phyloP scores from a whole-genome alignment of 2,329 filamentous ascomycete species.

The Phialemonium atrogriseum region DNA sequence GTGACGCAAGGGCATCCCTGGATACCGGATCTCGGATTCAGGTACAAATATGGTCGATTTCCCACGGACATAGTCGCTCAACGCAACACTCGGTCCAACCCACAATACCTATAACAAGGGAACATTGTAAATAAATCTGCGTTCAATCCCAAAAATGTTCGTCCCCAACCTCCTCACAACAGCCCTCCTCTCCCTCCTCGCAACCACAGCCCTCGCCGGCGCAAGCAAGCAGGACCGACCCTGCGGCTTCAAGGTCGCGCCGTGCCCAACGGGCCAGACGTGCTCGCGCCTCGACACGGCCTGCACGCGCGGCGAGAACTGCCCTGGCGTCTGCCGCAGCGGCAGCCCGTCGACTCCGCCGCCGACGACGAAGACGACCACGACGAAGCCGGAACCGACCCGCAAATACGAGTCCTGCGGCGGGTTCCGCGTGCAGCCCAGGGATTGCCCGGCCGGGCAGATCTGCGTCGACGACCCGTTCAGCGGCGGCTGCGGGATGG shows the following conservation, averaged over 20 bases:
- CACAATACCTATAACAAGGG: background rate
- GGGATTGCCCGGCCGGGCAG: slow-evolving; percentile 10
- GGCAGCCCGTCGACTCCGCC: slow-evolving; percentile 4
- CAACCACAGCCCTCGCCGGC: background rate
- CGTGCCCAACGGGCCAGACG: slow-evolving; percentile 8
- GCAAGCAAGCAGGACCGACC: slow-evolving; percentile 4
- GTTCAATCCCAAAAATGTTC: background rate
- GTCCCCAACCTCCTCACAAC: slow-evolving; percentile 1
- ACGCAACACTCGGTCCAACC: background rate
- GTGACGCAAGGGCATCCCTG: background rate
- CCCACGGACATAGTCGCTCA: background rate
- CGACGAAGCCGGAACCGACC: slow-evolving; percentile 1
- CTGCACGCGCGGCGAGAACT: slow-evolving; percentile 13
- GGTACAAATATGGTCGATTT: background rate
- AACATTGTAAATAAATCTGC: no score
- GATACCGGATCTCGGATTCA: background rate
- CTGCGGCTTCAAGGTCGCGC: slow-evolving; percentile 15
- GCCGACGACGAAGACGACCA: slow-evolving; percentile 8
- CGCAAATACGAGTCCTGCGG: slow-evolving; percentile 15
- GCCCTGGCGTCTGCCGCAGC: slow-evolving; percentile 10
- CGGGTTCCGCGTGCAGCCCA: slow-evolving; percentile 12
- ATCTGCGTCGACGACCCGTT: slow-evolving; percentile 18
- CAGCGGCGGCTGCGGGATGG: slow-evolving; percentile 12
- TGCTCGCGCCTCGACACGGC: slow-evolving; percentile 10
- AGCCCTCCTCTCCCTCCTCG: background rate